Percentiles rank a stretch among this genome's conserved stretches.
These are phyloP conservation scores for Centella asiatica DNA, from an alignment of 129 eudicot species.

Conservation along the genomic window DNA sequence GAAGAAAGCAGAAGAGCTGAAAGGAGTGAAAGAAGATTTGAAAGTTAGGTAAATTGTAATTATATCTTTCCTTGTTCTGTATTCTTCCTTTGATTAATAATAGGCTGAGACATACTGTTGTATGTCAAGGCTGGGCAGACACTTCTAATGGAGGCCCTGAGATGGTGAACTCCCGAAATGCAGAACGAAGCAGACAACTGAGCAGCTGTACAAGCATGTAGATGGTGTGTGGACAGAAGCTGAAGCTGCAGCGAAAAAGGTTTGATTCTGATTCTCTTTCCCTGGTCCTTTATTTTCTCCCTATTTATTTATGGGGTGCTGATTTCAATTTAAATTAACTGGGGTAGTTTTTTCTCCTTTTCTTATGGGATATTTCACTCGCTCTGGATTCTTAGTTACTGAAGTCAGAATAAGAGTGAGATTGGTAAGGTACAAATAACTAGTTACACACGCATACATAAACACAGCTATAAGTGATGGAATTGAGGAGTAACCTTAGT, in stretches of 20 bases:
- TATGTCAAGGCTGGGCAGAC: slow-evolving; percentile 99
- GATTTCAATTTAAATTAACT: no score
- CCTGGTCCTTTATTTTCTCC: no score
- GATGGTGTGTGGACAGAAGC: slow-evolving; percentile 96
- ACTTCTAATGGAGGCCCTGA: slow-evolving; percentile 68
- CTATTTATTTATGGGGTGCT: no score
- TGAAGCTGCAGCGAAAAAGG: slow-evolving; percentile 92
- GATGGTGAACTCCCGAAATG: slow-evolving; percentile 88
- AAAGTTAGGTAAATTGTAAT: slow-evolving; percentile 65
- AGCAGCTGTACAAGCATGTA: slow-evolving; percentile 93
- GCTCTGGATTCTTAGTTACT: no score
- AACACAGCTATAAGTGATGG: no score
- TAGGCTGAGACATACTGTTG: slow-evolving; percentile 98
- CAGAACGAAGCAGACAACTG: slow-evolving; percentile 98
- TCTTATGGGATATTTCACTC: no score
- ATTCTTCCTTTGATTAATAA: slow-evolving; percentile 25
- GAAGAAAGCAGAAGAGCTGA: slow-evolving; percentile 77
- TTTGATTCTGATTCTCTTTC: slow-evolving; percentile 4
- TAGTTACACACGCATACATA: no score
- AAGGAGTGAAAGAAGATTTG: slow-evolving; percentile 73
- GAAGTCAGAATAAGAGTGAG: no score
- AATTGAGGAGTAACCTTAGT: no score
- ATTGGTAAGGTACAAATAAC: no score
- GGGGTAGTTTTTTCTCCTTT: no score
- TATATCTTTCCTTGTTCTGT: not conserved